phyloP scores from a whole-genome alignment of 2,329 filamentous ascomycete genomes.

The Neonectria neomacrospora region DNA sequence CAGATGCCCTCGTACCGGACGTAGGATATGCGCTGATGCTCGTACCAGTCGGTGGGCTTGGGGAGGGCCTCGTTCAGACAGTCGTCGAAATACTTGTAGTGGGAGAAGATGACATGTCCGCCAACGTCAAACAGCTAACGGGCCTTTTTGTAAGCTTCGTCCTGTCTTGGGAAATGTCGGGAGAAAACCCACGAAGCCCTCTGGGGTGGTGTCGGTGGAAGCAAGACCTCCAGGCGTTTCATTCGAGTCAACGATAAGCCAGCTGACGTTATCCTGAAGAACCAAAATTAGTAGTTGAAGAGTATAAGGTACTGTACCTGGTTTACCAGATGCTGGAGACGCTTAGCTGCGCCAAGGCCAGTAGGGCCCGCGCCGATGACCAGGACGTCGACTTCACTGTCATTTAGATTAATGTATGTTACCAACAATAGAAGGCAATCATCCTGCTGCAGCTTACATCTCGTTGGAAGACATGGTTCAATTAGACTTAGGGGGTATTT shows the following conservation, averaged over 20 bases:
- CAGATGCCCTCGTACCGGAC: slow-evolving; percentile 95
- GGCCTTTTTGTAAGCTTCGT: slow-evolving; percentile 31
- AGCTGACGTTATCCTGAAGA: slow-evolving; percentile 88
- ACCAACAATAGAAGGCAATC: not conserved
- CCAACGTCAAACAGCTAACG: slow-evolving; percentile 94
- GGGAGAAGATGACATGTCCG: slow-evolving; percentile 98
- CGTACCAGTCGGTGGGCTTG: slow-evolving; percentile 94
- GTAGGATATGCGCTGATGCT: slow-evolving; percentile 98
- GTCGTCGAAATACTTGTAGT: slow-evolving; percentile 99
- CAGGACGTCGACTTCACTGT: slow-evolving; percentile 92
- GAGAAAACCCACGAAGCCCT: slow-evolving; percentile 86
- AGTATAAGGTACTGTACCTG: too few species aligned
- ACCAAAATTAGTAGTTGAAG: slow-evolving; percentile 34
- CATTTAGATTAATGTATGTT: not conserved
- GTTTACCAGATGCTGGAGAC: slow-evolving; percentile 85
- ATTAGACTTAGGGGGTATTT: not conserved
- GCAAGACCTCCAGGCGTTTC: slow-evolving; percentile 94
- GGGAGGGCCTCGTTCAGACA: slow-evolving; percentile 97
- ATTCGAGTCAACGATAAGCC: slow-evolving; percentile 93
- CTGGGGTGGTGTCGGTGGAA: slow-evolving; percentile 91
- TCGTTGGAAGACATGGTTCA: slow-evolving; percentile 2
- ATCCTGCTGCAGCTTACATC: not conserved
- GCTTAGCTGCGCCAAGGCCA: slow-evolving; percentile 96
- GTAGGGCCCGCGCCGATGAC: slow-evolving; percentile 98
- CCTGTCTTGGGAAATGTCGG: not conserved